Conservation (phyloP, 2,329 filamentous ascomycete genomes). For the Chaetoscypha palmicola region DNA sequence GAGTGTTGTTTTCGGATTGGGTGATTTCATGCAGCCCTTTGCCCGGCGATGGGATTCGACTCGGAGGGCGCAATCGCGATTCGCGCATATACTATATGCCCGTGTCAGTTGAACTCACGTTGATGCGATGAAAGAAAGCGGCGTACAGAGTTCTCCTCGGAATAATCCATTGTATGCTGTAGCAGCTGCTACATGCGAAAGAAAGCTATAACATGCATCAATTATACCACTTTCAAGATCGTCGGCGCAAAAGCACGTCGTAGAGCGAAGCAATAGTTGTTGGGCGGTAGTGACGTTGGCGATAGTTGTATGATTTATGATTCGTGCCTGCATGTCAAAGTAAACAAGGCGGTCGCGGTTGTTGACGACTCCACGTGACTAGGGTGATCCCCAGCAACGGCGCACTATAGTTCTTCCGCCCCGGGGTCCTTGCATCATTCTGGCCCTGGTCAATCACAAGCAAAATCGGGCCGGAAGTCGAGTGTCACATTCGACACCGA, state of each 20-base stretch:
- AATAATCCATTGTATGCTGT: slow-evolving; percentile 22
- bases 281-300: not conserved
- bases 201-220: slow-evolving; percentile 20
- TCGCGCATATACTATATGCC: slow-evolving; percentile 21
- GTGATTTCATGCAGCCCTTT: slow-evolving; percentile 46
- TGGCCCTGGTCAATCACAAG: not conserved
- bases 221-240: not conserved
- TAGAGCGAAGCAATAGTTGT: not conserved
- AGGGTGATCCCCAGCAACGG: not conserved
- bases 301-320: not conserved
- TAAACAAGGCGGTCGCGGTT: slow-evolving; percentile 2
- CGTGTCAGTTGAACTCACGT: too few relatives aligned
- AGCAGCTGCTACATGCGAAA: slow-evolving; percentile 22
- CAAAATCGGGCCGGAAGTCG: too few relatives aligned
- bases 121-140: too few relatives aligned
- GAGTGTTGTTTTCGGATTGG: slow-evolving; percentile 54
- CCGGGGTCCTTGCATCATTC: not conserved
- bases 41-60: slow-evolving; percentile 25
- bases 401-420: not conserved
- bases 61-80: slow-evolving; percentile 26
- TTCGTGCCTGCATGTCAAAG: not conserved
- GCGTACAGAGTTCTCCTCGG: slow-evolving; percentile 26
- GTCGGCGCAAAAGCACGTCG: not conserved
- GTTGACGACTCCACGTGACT: not conserved
- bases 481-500: too few relatives aligned